Percentiles rank a stretch among this genome's conserved stretches.
Evolutionary conservation across 306 rosid genomes (phyloP).

Genomic region (Mucuna pruriens): DNA sequence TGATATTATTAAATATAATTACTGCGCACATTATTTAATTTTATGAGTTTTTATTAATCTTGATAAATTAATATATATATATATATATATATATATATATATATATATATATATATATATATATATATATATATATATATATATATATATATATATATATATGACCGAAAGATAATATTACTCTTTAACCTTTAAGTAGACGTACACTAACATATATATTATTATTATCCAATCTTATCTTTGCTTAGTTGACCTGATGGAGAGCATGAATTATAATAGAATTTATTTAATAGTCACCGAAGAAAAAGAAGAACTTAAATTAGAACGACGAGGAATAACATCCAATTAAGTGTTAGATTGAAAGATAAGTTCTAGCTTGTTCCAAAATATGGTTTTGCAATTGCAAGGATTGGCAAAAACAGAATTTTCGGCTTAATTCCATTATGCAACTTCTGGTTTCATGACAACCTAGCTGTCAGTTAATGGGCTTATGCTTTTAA

Average conservation of each 20-base stretch:
- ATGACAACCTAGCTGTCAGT: neutral
- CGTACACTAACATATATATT: neutral
- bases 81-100: too few relatives aligned
- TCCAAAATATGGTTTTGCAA: neutral
- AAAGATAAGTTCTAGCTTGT: neutral
- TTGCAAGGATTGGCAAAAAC: slow-evolving; percentile 27
- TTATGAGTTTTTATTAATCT: too few relatives aligned
- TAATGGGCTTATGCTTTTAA: slow-evolving; percentile 27
- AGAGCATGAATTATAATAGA: neutral
- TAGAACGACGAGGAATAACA: neutral
- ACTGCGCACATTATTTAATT: too few relatives aligned
- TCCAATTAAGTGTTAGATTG: neutral
- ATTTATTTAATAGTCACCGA: neutral
- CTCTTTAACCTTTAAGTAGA: neutral
- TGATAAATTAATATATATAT: too few relatives aligned
- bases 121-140: too few relatives aligned
- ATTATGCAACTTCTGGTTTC: slow-evolving; percentile 10
- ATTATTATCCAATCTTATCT: neutral
- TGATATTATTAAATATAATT: too few relatives aligned
- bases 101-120: too few relatives aligned
- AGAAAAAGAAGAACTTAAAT: neutral
- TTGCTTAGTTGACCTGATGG: neutral
- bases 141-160: too few relatives aligned
- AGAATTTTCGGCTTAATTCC: slow-evolving; percentile 8
- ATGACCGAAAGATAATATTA: too few relatives aligned